Evolutionary conservation across 2,329 filamentous ascomycete species (phyloP).

Genomic region (Penicillium janthinellum): DNA sequence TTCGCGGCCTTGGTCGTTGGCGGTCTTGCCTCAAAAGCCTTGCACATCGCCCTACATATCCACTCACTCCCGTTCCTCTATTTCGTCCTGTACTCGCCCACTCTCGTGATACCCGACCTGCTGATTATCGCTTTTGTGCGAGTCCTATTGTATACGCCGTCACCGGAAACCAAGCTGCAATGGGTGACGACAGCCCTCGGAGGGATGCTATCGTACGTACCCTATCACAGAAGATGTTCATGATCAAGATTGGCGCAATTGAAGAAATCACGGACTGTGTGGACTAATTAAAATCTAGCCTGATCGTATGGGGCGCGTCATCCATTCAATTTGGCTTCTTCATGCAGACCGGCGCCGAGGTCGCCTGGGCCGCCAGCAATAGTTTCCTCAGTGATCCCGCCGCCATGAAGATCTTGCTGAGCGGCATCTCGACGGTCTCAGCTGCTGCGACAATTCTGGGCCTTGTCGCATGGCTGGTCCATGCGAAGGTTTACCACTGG

Average conservation of each 20-base stretch:
- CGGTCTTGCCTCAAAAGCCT: conserved; percentile 35
- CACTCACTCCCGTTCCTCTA: conserved; percentile 36
- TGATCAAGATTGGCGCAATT: not conserved
- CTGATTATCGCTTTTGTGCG: conserved; percentile 35
- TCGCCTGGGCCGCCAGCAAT: conserved; percentile 40
- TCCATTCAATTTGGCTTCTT: conserved; percentile 44
- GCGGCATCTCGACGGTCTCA: conserved; percentile 35
- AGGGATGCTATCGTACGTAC: conserved; percentile 33
- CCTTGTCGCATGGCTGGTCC: conserved; percentile 31
- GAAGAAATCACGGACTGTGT: not conserved
- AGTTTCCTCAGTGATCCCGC: conserved; percentile 41
- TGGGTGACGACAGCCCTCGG: conserved; percentile 29
- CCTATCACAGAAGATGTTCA: not conserved
- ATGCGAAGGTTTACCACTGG: conserved; percentile 33
- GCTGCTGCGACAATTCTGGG: conserved; percentile 30
- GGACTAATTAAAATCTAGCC: not conserved
- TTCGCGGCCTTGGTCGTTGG: conserved; percentile 36
- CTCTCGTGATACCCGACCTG: conserved; percentile 40
- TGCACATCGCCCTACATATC: conserved; percentile 39
- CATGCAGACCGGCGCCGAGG: conserved; percentile 43
- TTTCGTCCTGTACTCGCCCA: conserved; percentile 41
- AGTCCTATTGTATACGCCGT: conserved; percentile 29
- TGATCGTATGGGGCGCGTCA: conserved; percentile 26
- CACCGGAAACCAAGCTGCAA: conserved; percentile 25
- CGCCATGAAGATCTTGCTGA: conserved; percentile 42